A percentile compares a stretch with the other conserved stretches of the same genome.
Evolutionary conservation across 495 filamentous ascomycete genomes (phyloP).

Genomic region (Penicillium silybi): DNA sequence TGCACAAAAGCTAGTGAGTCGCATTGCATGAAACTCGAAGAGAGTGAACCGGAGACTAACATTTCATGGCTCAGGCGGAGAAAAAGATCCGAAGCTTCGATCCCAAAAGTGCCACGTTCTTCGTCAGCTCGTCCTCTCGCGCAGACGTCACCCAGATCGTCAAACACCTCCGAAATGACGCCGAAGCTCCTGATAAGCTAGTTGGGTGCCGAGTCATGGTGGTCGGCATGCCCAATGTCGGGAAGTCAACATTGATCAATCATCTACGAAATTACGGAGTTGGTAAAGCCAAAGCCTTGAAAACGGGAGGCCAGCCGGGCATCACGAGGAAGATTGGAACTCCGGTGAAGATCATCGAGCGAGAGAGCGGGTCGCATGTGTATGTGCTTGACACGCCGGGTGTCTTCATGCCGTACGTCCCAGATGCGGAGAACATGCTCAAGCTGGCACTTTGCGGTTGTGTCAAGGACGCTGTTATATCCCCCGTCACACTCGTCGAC

Average conservation of each 20-base stretch:
- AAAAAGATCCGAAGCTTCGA: conserved; percentile 57
- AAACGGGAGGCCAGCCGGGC: conserved; percentile 82
- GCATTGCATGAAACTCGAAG: background rate
- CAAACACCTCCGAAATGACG: conserved; percentile 48
- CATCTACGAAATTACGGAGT: conserved; percentile 68
- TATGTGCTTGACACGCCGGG: conserved; percentile 76
- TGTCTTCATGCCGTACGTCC: conserved; percentile 90
- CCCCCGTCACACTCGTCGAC: conserved; percentile 72
- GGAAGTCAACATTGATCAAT: conserved; percentile 86
- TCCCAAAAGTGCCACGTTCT: conserved; percentile 55
- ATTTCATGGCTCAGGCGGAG: conserved; percentile 24
- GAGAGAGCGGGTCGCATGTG: conserved; percentile 47
- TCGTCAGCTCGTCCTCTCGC: conserved; percentile 53
- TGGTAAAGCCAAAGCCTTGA: conserved; percentile 69
- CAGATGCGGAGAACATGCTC: conserved; percentile 80
- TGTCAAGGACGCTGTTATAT: conserved; percentile 83
- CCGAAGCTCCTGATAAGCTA: conserved; percentile 46
- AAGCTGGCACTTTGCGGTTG: conserved; percentile 86
- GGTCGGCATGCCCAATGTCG: conserved; percentile 96
- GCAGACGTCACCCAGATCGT: conserved; percentile 52
- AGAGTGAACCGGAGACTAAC: background rate
- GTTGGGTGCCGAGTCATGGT: conserved; percentile 76
- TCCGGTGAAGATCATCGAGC: conserved; percentile 74
- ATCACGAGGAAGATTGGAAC: conserved; percentile 81
- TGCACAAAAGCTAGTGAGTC: conserved; percentile 28